Base-by-base conservation (phyloP, 768 basidiomycete genomes). In the Imleria badia region DNA sequence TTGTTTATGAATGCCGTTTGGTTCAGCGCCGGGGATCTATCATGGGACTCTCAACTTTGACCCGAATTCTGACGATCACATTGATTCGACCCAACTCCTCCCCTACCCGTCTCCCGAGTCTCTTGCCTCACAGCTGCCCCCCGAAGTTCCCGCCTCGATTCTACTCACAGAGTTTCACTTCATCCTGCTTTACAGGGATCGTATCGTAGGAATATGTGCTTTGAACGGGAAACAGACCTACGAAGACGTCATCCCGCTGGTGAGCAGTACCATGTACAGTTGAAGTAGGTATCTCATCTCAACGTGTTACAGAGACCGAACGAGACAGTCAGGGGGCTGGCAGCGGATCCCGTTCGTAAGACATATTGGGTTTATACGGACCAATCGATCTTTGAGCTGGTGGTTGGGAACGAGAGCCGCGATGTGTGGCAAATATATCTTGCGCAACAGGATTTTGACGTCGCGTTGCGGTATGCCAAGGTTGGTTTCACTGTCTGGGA, bases 291-390 rank as follows among this genome's bases (percentile, higher is more conserved):
- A 36, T 52, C 47, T 58, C 45, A 36, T 52, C 47, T 58, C 45
- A 71, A 42, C 1, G 1, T 31, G 10, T 46, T 43, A 34, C 66
- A 97, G 94, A 87, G 85, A 81, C 76, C 83, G 7, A 82, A 80
- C 26, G 93, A 96, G 65, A 74, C 72, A 34, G 84, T 92, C 17
- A 76, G 82, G 29, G 91, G 88, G 0, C 73, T 98, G 31, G 82
- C 87, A 6, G 81, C 89, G 10, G 97, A 99, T 71, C 89, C 89
- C 17, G 85, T 91, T 5, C 83, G 89, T 10, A 86, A 84, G 70
- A 98, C 96, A 14, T 95, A 88, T 63, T 99, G 97, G 97, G 82
- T 94, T 2, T 95, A 87, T 66, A 95, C 95, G 0, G 86, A 91
- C 59, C 84, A 86, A 56, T 89, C 91, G 0, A 79, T 99, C 19